Evolutionary conservation across 768 basidiomycete genomes (phyloP).

Genomic region (Mycena olivaceomarginata): DNA sequence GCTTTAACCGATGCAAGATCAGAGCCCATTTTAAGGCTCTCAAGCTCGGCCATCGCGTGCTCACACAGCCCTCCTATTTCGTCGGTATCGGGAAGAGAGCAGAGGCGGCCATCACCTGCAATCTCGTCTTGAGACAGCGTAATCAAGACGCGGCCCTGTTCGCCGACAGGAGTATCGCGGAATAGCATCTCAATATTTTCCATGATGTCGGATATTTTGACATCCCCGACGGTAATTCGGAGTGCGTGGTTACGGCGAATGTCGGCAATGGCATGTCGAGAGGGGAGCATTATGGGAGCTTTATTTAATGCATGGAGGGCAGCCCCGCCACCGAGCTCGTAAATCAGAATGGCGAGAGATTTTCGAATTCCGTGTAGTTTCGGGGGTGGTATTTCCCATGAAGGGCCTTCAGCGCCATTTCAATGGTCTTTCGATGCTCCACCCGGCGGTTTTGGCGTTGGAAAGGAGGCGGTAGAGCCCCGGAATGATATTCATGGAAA

Average conservation of each 20-base stretch:
- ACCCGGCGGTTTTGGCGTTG: conserved; percentile 8
- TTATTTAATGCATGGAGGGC: conserved; percentile 54
- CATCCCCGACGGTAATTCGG: conserved; percentile 36
- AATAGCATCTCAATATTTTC: conserved; percentile 16
- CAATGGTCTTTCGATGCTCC: background rate
- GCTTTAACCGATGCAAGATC: background rate
- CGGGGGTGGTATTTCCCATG: conserved; percentile 44
- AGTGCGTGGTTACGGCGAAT: conserved; percentile 39
- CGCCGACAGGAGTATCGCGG: conserved; percentile 31
- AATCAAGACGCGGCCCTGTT: conserved; percentile 32
- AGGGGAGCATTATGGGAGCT: conserved; percentile 47
- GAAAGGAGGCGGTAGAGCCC: conserved; percentile 19
- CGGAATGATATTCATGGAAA: background rate
- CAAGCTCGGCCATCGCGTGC: background rate
- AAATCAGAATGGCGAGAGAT: conserved; percentile 50
- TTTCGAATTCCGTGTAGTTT: conserved; percentile 48
- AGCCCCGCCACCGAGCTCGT: conserved; percentile 54
- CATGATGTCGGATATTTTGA: conserved; percentile 1
- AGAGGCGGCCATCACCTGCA: conserved; percentile 45
- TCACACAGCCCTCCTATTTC: background rate
- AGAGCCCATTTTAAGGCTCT: background rate
- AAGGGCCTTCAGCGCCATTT: conserved; percentile 2
- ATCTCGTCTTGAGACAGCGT: conserved; percentile 54
- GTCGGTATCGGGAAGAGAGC: conserved; percentile 47
- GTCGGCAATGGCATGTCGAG: conserved; percentile 41